Base-by-base conservation (phyloP, 345 rosid genomes). In the Salix dunnii region DNA sequence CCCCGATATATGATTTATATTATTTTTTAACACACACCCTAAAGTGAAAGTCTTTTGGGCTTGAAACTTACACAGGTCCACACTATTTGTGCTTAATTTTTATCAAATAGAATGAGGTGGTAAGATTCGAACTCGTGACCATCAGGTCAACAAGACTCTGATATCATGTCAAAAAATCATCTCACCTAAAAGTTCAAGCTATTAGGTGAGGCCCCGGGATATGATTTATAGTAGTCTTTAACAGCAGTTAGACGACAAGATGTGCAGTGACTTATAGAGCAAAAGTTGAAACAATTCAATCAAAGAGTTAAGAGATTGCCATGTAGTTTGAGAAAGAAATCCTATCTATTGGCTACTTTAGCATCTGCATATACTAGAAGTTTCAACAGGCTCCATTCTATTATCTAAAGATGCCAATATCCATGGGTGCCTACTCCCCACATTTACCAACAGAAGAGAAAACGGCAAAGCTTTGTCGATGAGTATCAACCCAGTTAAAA, bases 141-240 rank as follows among this genome's bases (percentile, higher is more conserved):
- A 6, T 6, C 5, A 0, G 6, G 35, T 33, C 0, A 33, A 33
- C 0, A 0, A 33, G 35, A 6, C 35, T 33, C 35, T 33, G 5
- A 4, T 33, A 33, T 6, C 35, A 33, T 33, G 6, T 33, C 35
- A 33, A 33, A 6, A 33, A 33, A 33, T 6, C 35, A 33, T 5
- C 35, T 33, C 35, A 33, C 35, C 35, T 33, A 33, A 33, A 33
- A 33, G 35, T 6, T 33, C 35, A 33, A 33, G 35, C 35, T 33
- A 0, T 5, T 33, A 33, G 35, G 6, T 33, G 6, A 33, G 0
- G 35, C 35, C 5, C 4, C 35, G 4, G 5, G 5, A 33, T 33
- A 33, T 33, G 35, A 33, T 33, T 33, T 33, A 33, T 33, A 33
- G 0, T 33, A 5, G 4, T 33, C 35, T 33, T 33, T 33, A 33